Conservation (phyloP, 2,329 filamentous ascomycete species). For the Colletotrichum tamarilloi region DNA sequence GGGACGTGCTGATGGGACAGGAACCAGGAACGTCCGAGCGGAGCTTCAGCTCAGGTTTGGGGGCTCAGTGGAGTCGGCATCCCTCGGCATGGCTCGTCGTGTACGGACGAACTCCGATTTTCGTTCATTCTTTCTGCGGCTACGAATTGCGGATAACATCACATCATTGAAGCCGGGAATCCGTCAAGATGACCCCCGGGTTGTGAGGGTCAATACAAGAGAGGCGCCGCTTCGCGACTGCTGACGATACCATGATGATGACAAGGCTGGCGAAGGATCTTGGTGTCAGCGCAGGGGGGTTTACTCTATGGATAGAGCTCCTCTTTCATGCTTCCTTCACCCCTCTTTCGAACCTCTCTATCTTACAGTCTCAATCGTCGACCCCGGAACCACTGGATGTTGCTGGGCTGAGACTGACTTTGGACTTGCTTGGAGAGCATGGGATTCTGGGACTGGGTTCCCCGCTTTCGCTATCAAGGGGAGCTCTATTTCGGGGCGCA, state of each 20-base stretch:
- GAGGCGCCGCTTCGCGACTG: not conserved
- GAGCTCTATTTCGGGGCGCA: slow-evolving; percentile 7
- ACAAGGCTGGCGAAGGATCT: slow-evolving; percentile 25
- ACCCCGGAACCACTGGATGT: slow-evolving; percentile 22
- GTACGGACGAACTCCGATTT: slow-evolving; percentile 5
- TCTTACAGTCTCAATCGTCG: not conserved
- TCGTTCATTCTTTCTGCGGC: not conserved
- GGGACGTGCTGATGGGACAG: not conserved
- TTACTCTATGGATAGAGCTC: not conserved
- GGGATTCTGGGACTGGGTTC: slow-evolving; percentile 16
- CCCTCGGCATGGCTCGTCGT: not conserved
- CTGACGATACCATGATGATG: slow-evolving; percentile 22
- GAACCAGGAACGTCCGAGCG: not conserved
- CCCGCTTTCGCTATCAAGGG: slow-evolving; percentile 21
- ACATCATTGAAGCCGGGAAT: not conserved
- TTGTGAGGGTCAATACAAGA: not conserved
- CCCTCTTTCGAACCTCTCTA: not conserved
- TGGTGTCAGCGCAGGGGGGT: not conserved
- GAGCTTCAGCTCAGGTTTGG: not conserved
- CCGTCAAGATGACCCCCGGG: not conserved
- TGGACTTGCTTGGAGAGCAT: not conserved
- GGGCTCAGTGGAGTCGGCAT: not conserved
- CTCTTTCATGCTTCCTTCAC: not conserved
- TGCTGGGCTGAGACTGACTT: slow-evolving; percentile 15
- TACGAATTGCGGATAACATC: slow-evolving; percentile 10